Percentiles rank a stretch among this genome's conserved stretches.
phyloP scores from a whole-genome alignment of 2,329 filamentous ascomycete genomes.

The Fusarium denticulatum region DNA sequence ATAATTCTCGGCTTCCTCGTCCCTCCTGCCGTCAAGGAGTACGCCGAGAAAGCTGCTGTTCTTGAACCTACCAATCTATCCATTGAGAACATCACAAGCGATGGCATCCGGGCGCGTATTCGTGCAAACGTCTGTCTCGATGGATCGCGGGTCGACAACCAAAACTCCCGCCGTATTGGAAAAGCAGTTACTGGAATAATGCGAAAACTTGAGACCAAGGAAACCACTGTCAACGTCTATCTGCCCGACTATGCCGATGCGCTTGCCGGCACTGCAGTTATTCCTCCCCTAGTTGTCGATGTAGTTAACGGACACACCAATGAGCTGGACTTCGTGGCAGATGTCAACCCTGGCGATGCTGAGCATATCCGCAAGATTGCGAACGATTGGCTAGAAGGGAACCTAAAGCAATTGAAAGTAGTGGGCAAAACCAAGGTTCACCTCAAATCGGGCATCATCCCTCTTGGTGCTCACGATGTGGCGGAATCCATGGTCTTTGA shows the following conservation, averaged over 20 bases:
- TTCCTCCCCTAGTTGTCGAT: conserved; percentile 80
- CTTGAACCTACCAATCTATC: conserved; percentile 86
- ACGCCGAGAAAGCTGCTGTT: conserved; percentile 83
- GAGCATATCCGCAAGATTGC: conserved; percentile 82
- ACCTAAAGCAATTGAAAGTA: conserved; percentile 75
- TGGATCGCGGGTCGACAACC: conserved; percentile 76
- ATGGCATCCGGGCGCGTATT: conserved; percentile 81
- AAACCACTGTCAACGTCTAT: conserved; percentile 78
- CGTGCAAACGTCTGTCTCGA: conserved; percentile 86
- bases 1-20: conserved; percentile 83
- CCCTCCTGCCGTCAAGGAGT: conserved; percentile 83
- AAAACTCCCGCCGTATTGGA: conserved; percentile 78
- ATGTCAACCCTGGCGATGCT: conserved; percentile 79
- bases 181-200: conserved; percentile 83
- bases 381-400: conserved; percentile 88
- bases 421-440: conserved; percentile 77
- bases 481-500: conserved; percentile 81
- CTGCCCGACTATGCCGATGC: conserved; percentile 84
- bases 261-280: conserved; percentile 77
- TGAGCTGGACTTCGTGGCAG: conserved; percentile 79
- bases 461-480: conserved; percentile 79
- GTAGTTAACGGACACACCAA: conserved; percentile 83
- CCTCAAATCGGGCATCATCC: conserved; percentile 82
- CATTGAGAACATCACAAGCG: conserved; percentile 82
- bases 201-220: conserved; percentile 75